Evolutionary conservation across 129 eudicot species (phyloP).

Genomic region (Tanacetum coccineum): DNA sequence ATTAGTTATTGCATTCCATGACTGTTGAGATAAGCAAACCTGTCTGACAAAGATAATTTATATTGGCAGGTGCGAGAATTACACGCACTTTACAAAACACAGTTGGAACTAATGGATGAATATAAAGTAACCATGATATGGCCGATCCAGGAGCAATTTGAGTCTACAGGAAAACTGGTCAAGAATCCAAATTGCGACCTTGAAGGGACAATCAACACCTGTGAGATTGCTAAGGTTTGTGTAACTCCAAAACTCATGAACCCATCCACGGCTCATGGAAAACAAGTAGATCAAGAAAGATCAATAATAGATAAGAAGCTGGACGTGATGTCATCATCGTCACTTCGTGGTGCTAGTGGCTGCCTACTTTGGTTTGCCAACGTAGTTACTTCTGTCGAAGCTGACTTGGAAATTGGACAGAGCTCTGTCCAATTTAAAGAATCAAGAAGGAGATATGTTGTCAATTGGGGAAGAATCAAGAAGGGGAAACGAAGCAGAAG

Average conservation of each 20-base stretch:
- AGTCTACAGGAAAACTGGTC: not conserved
- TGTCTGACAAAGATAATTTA: not conserved
- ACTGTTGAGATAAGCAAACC: not conserved
- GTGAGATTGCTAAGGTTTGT: not conserved
- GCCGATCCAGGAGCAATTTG: not conserved
- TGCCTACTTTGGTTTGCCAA: slow-evolving; percentile 23
- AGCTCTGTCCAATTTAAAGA: no score
- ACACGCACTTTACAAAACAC: slow-evolving; percentile 2
- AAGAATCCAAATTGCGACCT: not conserved
- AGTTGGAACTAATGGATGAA: slow-evolving; percentile 1
- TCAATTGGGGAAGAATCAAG: slow-evolving; percentile 8
- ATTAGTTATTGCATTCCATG: slow-evolving; percentile 1
- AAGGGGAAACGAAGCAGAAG: slow-evolving; percentile 27
- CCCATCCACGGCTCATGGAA: not conserved
- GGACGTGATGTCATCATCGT: not conserved
- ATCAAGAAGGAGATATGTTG: no score
- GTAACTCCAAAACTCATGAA: slow-evolving; percentile 6
- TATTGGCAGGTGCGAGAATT: slow-evolving; percentile 12
- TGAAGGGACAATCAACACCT: slow-evolving; percentile 3
- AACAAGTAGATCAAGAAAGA: not conserved
- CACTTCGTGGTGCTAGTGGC: no score
- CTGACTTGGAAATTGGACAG: not conserved
- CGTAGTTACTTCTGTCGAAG: slow-evolving; percentile 11
- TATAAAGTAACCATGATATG: not conserved
- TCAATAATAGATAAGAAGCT: slow-evolving; percentile 16